Percentiles rank a stretch among this genome's conserved stretches.
Evolutionary conservation across 352 stramenopile genomes (phyloP).

Genomic region (Globisporangium splendens): DNA sequence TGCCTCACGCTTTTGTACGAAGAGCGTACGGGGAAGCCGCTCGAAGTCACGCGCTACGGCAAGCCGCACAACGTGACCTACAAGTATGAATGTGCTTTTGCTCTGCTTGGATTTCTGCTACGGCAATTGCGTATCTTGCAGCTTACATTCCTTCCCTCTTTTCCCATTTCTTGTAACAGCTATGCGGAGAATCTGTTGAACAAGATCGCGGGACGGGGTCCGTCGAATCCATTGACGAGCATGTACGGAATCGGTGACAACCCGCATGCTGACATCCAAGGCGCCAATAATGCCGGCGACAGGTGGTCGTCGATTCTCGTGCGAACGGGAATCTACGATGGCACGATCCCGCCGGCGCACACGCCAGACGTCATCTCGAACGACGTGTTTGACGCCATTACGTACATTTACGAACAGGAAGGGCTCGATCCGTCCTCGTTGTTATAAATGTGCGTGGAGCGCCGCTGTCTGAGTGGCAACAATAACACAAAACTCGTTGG

Average conservation of each 20-base stretch:
- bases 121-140: neutral
- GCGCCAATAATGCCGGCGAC: conserved; percentile 78
- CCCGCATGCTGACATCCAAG: conserved; percentile 81
- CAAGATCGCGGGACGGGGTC: conserved; percentile 33
- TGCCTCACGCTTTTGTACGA: conserved; percentile 76
- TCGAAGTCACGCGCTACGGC: conserved; percentile 78
- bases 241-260: conserved; percentile 91
- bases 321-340: conserved; percentile 82
- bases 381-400: conserved; percentile 69
- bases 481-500: too few relatives aligned
- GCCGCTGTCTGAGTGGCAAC: neutral
- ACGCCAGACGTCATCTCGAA: conserved; percentile 57
- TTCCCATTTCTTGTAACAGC: conserved; percentile 18
- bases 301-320: conserved; percentile 87
- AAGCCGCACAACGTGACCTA: conserved; percentile 86
- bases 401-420: conserved; percentile 69
- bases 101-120: neutral
- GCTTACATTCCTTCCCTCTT: neutral
- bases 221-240: conserved; percentile 35
- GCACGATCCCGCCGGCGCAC: conserved; percentile 56
- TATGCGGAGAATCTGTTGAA: conserved; percentile 72
- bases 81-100: conserved; percentile 40
- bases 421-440: conserved; percentile 32
- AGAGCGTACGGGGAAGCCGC: conserved; percentile 49
- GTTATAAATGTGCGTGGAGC: conserved; percentile 20